Evolutionary conservation across 139 green algal genomes (phyloP), one percentile per base, ranked within the genome.

Genomic region (Coelastrella sp.): DNA sequence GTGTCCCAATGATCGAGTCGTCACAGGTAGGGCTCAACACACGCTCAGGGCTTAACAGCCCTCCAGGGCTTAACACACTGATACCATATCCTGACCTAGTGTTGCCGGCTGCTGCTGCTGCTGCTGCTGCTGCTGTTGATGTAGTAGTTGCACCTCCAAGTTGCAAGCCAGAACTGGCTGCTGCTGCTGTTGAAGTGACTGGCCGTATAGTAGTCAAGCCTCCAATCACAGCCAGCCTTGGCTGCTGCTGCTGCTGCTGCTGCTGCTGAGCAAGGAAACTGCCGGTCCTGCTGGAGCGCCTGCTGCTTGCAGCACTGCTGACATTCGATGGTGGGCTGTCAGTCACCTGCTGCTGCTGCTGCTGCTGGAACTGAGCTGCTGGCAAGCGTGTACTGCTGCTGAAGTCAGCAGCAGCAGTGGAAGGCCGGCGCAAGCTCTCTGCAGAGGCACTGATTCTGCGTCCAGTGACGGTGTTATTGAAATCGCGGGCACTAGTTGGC

Each of bases 371-470:
- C 6, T 78, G 59, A 10, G 12, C 58, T 12, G 11, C 80, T 86
- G 80, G 63, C 63, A 59, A 73, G 80, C 59, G n/a, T 12, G 9
- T 57, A 60, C 58, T n/a, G 59, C 80, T 85, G 80, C 80, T 86
- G 59, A 59, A 24, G 22, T 58, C 9, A 57, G 19, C 57, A 24
- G 17, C 60, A 24, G 80, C 80, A 86, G 79, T n/a, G 5, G 63
- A 70, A 22, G 63, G 63, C 4, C 63, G 63, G 12, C 63, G 63
- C 12, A 70, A 17, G 63, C 12, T 70, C 9, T 7, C 12, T 17
- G 12, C 63, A 70, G 63, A 6, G 0, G 63, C 63, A 17, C 63
- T 70, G 15, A 70, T 17, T 22, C 63, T 14, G 12, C 63, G 63
- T 3, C 63, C 63, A 70, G 63, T 70, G 63, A 70, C 63, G 12